Conservation (phyloP, 2,329 filamentous ascomycete genomes). For the Xylariomycetidae sp. region DNA sequence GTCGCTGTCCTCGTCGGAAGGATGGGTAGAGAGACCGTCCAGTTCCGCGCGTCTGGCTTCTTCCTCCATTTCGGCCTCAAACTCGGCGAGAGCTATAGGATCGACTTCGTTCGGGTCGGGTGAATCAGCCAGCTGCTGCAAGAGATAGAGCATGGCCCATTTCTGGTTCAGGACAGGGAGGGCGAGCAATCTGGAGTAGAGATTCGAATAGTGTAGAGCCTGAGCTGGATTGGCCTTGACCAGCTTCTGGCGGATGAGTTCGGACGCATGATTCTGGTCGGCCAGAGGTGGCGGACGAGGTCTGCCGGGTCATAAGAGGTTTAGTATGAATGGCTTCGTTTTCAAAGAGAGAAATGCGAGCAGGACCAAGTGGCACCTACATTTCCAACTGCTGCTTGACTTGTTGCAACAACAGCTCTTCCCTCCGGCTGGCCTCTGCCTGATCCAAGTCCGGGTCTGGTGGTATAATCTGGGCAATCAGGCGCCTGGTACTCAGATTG, state of each 20-base stretch:
- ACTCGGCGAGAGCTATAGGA: constrained; percentile 25
- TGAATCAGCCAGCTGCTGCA: constrained; percentile 76
- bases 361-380: constrained; percentile 29
- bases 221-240: constrained; percentile 73
- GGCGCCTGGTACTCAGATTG: constrained; percentile 71
- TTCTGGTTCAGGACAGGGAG: constrained; percentile 91
- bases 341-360: neutral
- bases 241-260: constrained; percentile 85
- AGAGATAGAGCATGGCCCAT: constrained; percentile 91
- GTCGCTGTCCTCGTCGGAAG: constrained; percentile 16
- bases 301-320: constrained; percentile 22
- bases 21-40: constrained; percentile 12
- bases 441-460: constrained; percentile 62
- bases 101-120: constrained; percentile 50
- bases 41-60: constrained; percentile 6
- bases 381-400: constrained; percentile 48
- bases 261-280: constrained; percentile 86
- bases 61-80: constrained; percentile 1
- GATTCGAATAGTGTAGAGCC: constrained; percentile 80
- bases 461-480: constrained; percentile 72
- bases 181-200: constrained; percentile 85
- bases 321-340: constrained; percentile 3
- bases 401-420: constrained; percentile 55
- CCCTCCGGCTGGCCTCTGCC: constrained; percentile 62
- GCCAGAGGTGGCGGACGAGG: constrained; percentile 52